Conservation (phyloP, 257 asterid species). For the Forsythia viridissima region DNA sequence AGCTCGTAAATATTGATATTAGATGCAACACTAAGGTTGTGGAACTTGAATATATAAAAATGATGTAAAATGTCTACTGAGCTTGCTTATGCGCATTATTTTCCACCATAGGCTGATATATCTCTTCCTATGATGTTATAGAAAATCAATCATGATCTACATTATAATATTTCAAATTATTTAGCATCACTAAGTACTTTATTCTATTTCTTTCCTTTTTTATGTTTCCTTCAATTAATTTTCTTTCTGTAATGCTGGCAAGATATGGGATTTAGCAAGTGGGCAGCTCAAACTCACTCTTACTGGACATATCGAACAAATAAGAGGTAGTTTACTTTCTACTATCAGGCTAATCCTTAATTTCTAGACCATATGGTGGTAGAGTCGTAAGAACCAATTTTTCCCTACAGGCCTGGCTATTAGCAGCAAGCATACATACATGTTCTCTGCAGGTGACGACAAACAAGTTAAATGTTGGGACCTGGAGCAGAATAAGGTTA, state of each 20-base stretch:
- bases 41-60: neutral
- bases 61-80: neutral
- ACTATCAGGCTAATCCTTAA: neutral
- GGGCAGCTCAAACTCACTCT: slow-evolving; percentile 83
- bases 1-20: neutral
- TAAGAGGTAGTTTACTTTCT: slow-evolving; percentile 65
- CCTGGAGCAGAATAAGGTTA: slow-evolving; percentile 96
- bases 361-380: slow-evolving; percentile 3
- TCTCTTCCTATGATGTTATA: neutral
- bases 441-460: slow-evolving; percentile 99
- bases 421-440: slow-evolving; percentile 86
- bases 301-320: slow-evolving; percentile 92
- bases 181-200: neutral
- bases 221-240: slow-evolving; percentile 4
- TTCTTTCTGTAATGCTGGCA: slow-evolving; percentile 19
- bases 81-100: neutral
- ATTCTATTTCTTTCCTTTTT: slow-evolving; percentile 5
- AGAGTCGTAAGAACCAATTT: slow-evolving; percentile 2
- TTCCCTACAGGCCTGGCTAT: slow-evolving; percentile 79
- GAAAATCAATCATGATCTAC: neutral
- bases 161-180: neutral
- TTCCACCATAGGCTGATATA: neutral
- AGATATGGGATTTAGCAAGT: slow-evolving; percentile 96
- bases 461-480: slow-evolving; percentile 99
- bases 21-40: neutral